Base-by-base conservation (phyloP, 345 rosid species). In the Laguncularia racemosa region DNA sequence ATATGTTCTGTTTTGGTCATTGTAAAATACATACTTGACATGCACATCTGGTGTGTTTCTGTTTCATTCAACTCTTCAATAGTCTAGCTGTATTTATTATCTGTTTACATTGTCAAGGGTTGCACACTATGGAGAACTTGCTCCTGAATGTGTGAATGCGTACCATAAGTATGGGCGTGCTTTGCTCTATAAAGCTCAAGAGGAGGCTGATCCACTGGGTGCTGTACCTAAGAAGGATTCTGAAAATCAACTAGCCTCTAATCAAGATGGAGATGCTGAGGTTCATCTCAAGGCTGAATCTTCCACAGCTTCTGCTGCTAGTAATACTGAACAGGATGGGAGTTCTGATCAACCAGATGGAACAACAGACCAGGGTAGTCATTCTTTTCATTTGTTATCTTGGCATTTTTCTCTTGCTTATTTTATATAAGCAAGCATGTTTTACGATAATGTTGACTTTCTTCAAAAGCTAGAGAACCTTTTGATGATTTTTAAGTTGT, bases 181-280 rank as follows among this genome's bases (percentile, higher is more conserved):
- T 1, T 73, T 93, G 14, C 63, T 90, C 58, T 85, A 78, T 58
- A 90, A 90, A 75, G 97, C 95, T 63, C 96, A 87, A 52, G 96
- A 89, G 64, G 96, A 90, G 79, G 76, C 92, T 55, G 99, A 85
- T 81, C 96, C 96, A 16, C 61, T 88, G 70, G 99, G 71, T 57
- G 51, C 76, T 64, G 69, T 90, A 59, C 84, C 97, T 0, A 81
- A 84, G 75, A 89, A 81, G 76, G 90, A 81, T 20, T 71, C 50
- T 59, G 81, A 72, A 56, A 59, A 71, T 52, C 70, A 60, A 48
- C 70, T 65, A 63, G 78, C 61, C 12, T 52, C 76, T 64, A 69
- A 64, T 59, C 81, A 72, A 67, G 83, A 77, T 62, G 86, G 47
- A 61, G 53, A 76, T 61, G 61, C 58, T 28, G 84, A 83, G 73